A percentile compares a stretch with the other conserved stretches of the same genome.
Evolutionary conservation across 139 green algal genomes (phyloP).

Genomic region (Dunaliella primolecta): DNA sequence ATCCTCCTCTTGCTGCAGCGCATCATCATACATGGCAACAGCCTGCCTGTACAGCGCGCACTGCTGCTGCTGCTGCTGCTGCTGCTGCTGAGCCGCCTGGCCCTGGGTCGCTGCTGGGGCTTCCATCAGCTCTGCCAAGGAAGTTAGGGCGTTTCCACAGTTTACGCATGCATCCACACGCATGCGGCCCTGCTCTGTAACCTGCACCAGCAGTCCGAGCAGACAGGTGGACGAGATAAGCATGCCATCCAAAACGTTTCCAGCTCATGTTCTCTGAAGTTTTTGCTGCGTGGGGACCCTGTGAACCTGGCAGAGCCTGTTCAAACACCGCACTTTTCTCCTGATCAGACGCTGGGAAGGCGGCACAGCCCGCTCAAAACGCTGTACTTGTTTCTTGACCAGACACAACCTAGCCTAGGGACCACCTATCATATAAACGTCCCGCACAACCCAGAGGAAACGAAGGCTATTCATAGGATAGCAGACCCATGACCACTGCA

Average conservation of each 20-base stretch:
- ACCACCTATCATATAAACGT: too few relatives aligned
- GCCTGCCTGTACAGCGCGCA: conserved; percentile 50
- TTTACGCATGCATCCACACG: conserved; percentile 55
- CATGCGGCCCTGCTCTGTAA: neutral
- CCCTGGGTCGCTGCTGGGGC: neutral
- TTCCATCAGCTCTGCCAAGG: conserved; percentile 41
- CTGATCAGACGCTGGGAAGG: conserved; percentile 31
- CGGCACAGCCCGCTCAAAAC: too few relatives aligned
- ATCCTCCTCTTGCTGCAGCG: conserved; percentile 15
- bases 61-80: conserved; percentile 5
- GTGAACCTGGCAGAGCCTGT: neutral
- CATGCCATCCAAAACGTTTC: neutral
- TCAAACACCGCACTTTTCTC: conserved; percentile 14
- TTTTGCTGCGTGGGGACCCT: neutral
- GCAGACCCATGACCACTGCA: too few relatives aligned
- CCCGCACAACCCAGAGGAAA: too few relatives aligned
- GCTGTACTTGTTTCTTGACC: too few relatives aligned
- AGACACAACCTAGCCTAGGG: too few relatives aligned
- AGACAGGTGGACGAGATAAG: neutral
- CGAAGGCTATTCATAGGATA: too few relatives aligned
- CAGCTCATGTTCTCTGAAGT: neutral
- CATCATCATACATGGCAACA: neutral
- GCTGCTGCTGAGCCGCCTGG: neutral
- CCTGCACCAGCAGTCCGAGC: neutral
- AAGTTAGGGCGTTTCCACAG: conserved; percentile 46